Evolutionary conservation across 208 protist species (phyloP).

Genomic region (Tritrichomonas foetus): DNA sequence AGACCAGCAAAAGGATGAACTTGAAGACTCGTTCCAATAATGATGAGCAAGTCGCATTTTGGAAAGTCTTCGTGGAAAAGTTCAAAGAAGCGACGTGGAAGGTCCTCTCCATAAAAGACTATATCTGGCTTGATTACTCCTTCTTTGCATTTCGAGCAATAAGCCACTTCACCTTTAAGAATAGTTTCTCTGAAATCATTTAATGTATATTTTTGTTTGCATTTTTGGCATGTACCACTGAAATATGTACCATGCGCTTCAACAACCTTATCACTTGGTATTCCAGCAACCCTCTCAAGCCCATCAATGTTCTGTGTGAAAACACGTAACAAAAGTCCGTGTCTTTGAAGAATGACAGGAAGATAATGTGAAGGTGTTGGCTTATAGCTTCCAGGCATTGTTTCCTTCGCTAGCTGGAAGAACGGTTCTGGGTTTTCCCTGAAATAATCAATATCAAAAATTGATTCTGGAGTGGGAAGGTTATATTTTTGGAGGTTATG

Average conservation of each 20-base stretch:
- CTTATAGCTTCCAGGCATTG: not conserved
- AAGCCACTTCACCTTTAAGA: not conserved
- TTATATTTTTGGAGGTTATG: not conserved
- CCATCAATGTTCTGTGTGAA: constrained; percentile 38
- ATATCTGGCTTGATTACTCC: constrained; percentile 6
- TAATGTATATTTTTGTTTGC: not conserved
- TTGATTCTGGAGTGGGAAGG: not conserved
- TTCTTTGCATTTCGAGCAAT: not conserved
- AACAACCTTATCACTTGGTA: not conserved
- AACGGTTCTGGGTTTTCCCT: not conserved
- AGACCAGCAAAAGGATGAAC: not conserved
- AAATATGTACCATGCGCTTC: constrained; percentile 12
- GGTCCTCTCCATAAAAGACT: not conserved
- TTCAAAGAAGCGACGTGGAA: not conserved
- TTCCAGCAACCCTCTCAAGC: not conserved
- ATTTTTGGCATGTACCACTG: not conserved
- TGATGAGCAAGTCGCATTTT: not conserved
- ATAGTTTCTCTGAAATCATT: not conserved
- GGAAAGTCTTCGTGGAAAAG: not conserved
- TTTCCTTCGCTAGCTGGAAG: not conserved
- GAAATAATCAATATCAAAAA: constrained; percentile 31
- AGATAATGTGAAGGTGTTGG: constrained; percentile 27
- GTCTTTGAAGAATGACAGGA: not conserved
- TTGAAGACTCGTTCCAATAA: constrained; percentile 1
- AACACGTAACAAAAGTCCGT: not conserved